Evolutionary conservation across 2,329 filamentous ascomycete species (phyloP).

Genomic region (Lecanoromycetidae sp.): DNA sequence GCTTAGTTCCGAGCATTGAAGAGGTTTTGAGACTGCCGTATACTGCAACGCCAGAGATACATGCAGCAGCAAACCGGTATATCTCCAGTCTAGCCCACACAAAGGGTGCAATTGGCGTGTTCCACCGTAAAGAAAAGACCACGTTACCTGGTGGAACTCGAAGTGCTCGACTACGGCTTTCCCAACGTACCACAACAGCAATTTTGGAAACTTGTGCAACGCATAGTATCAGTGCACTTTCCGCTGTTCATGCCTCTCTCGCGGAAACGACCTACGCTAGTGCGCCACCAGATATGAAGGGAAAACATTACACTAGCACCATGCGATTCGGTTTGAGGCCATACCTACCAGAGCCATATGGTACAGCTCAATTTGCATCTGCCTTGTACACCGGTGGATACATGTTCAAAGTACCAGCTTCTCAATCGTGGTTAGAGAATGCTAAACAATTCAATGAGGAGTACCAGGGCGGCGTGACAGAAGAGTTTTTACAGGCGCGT

Average conservation of each 20-base stretch:
- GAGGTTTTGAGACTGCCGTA: conserved; percentile 18
- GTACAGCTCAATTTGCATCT: conserved; percentile 20
- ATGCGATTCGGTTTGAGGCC: conserved; percentile 23
- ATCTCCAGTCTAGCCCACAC: conserved; percentile 18
- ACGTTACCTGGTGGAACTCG: conserved; percentile 19
- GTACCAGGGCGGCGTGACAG: conserved; percentile 19
- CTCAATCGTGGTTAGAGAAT: conserved; percentile 16
- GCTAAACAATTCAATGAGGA: conserved; percentile 18
- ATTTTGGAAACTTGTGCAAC: conserved; percentile 17
- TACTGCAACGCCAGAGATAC: conserved; percentile 9
- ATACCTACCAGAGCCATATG: conserved; percentile 22
- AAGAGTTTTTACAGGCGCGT: conserved; percentile 21
- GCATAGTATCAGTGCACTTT: conserved; percentile 21
- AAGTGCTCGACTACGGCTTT: conserved; percentile 15
- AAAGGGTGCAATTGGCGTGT: conserved; percentile 20
- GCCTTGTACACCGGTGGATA: conserved; percentile 16
- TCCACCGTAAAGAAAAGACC: conserved; percentile 17
- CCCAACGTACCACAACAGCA: conserved; percentile 17
- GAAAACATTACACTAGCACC: conserved; percentile 24
- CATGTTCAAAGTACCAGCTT: conserved; percentile 13
- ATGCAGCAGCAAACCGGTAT: conserved; percentile 14
- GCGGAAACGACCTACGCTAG: conserved; percentile 23
- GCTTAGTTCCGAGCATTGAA: conserved; percentile 20
- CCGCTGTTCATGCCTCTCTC: conserved; percentile 25
- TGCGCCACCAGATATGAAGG: conserved; percentile 14